A percentile compares a stretch with the other conserved stretches of the same genome.
These are phyloP conservation scores for Dactylellina parvicollis DNA, from an alignment of 2,329 filamentous ascomycete genomes.

Conservation along the genomic window DNA sequence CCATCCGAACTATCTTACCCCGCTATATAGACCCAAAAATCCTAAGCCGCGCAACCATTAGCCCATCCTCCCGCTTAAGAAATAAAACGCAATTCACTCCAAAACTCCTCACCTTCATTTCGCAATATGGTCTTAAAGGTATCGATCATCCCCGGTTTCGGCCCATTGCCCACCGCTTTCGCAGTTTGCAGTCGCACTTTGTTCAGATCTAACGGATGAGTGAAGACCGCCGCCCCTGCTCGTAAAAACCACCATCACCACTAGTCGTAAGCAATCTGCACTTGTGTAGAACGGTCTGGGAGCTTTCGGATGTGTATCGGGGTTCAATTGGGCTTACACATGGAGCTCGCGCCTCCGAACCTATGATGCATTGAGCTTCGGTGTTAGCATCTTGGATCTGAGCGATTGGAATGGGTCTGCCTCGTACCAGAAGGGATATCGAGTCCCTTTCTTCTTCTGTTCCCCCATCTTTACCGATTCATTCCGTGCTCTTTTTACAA, in stretches of 20 bases:
- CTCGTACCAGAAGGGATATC: constrained; percentile 52
- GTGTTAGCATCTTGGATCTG: constrained; percentile 29
- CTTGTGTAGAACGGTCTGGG: not conserved
- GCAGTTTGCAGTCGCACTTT: constrained; percentile 58
- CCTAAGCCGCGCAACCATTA: constrained; percentile 42
- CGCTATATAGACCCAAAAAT: constrained; percentile 82
- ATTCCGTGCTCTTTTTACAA: constrained; percentile 32
- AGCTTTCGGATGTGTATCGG: not conserved
- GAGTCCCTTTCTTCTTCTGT: constrained; percentile 43
- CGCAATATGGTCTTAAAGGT: constrained; percentile 85
- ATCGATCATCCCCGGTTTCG: constrained; percentile 71
- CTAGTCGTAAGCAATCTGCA: not conserved
- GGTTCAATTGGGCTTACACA: constrained; percentile 43
- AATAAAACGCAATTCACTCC: not conserved
- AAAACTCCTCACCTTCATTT: constrained; percentile 69
- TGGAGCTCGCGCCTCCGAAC: constrained; percentile 54
- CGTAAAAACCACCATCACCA: not conserved
- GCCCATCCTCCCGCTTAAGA: not conserved
- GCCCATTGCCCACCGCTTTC: constrained; percentile 54
- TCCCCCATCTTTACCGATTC: constrained; percentile 39
- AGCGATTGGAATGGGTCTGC: not conserved
- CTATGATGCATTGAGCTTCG: constrained; percentile 14
- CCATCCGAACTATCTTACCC: constrained; percentile 65
- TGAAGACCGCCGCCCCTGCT: constrained; percentile 78
- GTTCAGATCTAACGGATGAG: constrained; percentile 77